phyloP scores from a whole-genome alignment of 176 grass and related monocot species.

The Paspalum notatum region DNA sequence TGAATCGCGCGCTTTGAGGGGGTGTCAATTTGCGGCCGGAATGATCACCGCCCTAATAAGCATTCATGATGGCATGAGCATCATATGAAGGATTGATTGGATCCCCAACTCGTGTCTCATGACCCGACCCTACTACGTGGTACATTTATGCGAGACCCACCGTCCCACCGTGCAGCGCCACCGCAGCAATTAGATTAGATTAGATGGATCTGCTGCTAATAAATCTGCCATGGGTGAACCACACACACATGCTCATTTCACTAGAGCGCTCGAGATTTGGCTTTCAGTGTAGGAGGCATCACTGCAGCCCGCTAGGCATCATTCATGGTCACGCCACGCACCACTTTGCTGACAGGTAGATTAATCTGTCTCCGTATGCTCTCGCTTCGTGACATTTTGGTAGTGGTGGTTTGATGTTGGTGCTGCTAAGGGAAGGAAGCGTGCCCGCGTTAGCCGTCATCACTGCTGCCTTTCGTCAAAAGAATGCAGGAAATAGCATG shows the following conservation, averaged over 20 bases:
- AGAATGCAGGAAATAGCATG: slow-evolving; percentile 11
- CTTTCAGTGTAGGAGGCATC: slow-evolving; percentile 31
- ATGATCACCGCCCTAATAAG: slow-evolving; percentile 39
- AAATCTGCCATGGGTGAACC: background rate
- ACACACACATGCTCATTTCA: background rate
- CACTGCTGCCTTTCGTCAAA: slow-evolving; percentile 26
- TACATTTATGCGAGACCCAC: slow-evolving; percentile 12
- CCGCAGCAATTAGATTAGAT: background rate
- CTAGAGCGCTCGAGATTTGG: slow-evolving; percentile 4
- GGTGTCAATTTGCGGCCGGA: slow-evolving; percentile 16
- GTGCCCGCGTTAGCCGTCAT: slow-evolving; percentile 36
- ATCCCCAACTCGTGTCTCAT: slow-evolving; percentile 22
- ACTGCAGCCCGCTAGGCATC: slow-evolving; percentile 22
- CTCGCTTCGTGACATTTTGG: slow-evolving; percentile 6
- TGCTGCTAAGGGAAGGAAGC: slow-evolving; percentile 38
- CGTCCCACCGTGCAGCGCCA: slow-evolving; percentile 15
- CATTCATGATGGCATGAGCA: slow-evolving; percentile 39
- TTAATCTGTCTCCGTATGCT: slow-evolving; percentile 1
- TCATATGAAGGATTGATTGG: slow-evolving; percentile 33
- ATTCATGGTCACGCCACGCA: slow-evolving; percentile 10
- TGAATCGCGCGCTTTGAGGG: background rate
- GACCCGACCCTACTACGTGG: background rate
- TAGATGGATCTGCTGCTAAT: background rate
- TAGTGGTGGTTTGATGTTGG: slow-evolving; percentile 24
- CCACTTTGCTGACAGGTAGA: slow-evolving; percentile 6